phyloP scores from a whole-genome alignment of 169 alveolate genomes.

The Plasmodium billcollinsi region DNA sequence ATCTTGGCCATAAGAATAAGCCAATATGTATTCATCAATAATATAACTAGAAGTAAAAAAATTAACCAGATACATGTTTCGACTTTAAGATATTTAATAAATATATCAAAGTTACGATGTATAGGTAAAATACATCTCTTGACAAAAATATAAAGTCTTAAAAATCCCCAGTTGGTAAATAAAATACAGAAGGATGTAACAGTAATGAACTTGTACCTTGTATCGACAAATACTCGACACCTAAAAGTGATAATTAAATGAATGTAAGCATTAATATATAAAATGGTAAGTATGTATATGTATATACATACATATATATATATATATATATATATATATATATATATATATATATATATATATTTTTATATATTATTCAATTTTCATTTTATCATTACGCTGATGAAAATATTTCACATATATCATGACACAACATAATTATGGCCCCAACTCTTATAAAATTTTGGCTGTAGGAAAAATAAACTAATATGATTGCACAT shows the following conservation, averaged over 20 bases:
- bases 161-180: conserved; percentile 80
- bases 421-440: conserved; percentile 83
- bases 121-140: conserved; percentile 80
- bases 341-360: not conserved
- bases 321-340: too few species aligned
- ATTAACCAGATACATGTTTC: conserved; percentile 79
- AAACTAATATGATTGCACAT: conserved; percentile 81
- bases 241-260: conserved; percentile 51
- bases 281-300: not conserved
- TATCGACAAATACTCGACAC: conserved; percentile 85
- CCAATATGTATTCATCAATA: conserved; percentile 84
- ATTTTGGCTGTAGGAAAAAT: conserved; percentile 82
- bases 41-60: conserved; percentile 78
- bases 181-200: conserved; percentile 79
- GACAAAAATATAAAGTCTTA: conserved; percentile 82
- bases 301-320: not conserved
- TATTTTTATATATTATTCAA: not conserved
- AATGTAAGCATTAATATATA: not conserved
- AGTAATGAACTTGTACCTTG: conserved; percentile 80
- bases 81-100: conserved; percentile 58
- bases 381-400: conserved; percentile 74
- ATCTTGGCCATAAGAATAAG: conserved; percentile 83
- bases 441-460: conserved; percentile 82
- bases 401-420: conserved; percentile 83
- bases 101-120: conserved; percentile 63